Percentiles rank a stretch among this genome's conserved stretches.
Evolutionary conservation across 371 early-diverging fungal genomes (phyloP).

Genomic region (Caulochytrium protostelioides): DNA sequence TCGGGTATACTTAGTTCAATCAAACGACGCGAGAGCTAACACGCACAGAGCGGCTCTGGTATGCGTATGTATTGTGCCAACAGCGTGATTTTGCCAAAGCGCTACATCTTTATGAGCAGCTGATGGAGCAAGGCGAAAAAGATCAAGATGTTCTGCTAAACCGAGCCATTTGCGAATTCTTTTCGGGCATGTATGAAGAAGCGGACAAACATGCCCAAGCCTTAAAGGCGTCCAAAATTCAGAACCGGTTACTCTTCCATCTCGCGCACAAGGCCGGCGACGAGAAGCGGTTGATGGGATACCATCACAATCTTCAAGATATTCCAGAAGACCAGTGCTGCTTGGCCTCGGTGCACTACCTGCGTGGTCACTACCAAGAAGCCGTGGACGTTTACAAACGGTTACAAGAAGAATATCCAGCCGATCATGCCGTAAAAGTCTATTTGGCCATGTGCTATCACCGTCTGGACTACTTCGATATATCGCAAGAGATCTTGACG

Average conservation of each 20-base stretch:
- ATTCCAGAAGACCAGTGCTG: constrained; percentile 30
- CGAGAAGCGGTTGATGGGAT: constrained; percentile 29
- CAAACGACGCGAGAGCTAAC: no score
- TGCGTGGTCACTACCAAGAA: constrained; percentile 37
- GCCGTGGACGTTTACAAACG: constrained; percentile 36
- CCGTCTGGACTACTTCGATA: constrained; percentile 34
- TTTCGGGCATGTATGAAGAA: constrained; percentile 28
- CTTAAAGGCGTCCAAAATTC: constrained; percentile 28
- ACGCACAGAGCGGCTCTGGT: no score
- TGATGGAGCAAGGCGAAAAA: no score
- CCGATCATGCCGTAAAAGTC: constrained; percentile 25
- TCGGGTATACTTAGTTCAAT: no score
- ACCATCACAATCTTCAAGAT: constrained; percentile 32
- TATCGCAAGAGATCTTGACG: constrained; percentile 29
- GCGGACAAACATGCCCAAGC: constrained; percentile 25
- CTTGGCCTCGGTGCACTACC: constrained; percentile 32
- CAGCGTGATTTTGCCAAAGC: no score
- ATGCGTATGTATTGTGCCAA: no score
- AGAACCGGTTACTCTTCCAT: constrained; percentile 30
- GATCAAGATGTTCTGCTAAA: no score
- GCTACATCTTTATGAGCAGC: no score
- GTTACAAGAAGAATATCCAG: background rate
- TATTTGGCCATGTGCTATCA: constrained; percentile 37
- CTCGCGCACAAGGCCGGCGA: constrained; percentile 32
- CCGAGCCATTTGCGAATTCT: constrained; percentile 22